Conservation (phyloP, 2,329 filamentous ascomycete species). For the Mariannaea elegans region DNA sequence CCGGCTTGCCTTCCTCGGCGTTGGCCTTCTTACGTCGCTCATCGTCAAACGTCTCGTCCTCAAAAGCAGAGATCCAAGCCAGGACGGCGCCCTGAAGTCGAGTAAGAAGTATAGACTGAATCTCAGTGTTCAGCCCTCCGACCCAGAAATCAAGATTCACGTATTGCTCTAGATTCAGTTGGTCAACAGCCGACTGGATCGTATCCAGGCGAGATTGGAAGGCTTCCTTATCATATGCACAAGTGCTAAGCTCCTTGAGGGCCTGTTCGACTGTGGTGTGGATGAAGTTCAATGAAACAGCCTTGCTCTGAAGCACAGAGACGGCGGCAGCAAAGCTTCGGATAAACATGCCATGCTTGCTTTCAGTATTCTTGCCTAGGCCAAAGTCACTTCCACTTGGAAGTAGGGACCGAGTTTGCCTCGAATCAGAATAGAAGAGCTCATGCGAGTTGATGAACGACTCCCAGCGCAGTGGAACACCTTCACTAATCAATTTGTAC, state of each 20-base stretch:
- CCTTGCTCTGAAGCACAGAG: constrained; percentile 88
- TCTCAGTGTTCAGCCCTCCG: constrained; percentile 82
- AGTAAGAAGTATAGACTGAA: constrained; percentile 81
- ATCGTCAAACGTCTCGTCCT: constrained; percentile 65
- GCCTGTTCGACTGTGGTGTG: constrained; percentile 85
- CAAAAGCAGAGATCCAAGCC: constrained; percentile 88
- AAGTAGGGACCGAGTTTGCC: constrained; percentile 56
- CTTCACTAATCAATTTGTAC: constrained; percentile 83
- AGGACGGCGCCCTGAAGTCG: constrained; percentile 86
- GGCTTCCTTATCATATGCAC: constrained; percentile 80
- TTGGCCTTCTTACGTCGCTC: constrained; percentile 61
- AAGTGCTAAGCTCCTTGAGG: constrained; percentile 82
- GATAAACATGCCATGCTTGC: constrained; percentile 96
- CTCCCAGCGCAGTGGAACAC: constrained; percentile 92
- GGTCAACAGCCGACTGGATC: constrained; percentile 93
- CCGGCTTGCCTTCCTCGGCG: constrained; percentile 56
- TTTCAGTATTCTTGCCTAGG: constrained; percentile 71
- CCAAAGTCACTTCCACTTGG: constrained; percentile 52
- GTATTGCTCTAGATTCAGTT: constrained; percentile 95
- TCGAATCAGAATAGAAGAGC: constrained; percentile 69
- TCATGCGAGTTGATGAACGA: constrained; percentile 98
- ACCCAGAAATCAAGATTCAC: constrained; percentile 95
- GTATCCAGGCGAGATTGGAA: constrained; percentile 84
- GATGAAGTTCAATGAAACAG: constrained; percentile 78
- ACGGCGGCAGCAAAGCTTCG: constrained; percentile 90